phyloP scores from a whole-genome alignment of 306 rosid genomes.

The Carpinus viminea region DNA sequence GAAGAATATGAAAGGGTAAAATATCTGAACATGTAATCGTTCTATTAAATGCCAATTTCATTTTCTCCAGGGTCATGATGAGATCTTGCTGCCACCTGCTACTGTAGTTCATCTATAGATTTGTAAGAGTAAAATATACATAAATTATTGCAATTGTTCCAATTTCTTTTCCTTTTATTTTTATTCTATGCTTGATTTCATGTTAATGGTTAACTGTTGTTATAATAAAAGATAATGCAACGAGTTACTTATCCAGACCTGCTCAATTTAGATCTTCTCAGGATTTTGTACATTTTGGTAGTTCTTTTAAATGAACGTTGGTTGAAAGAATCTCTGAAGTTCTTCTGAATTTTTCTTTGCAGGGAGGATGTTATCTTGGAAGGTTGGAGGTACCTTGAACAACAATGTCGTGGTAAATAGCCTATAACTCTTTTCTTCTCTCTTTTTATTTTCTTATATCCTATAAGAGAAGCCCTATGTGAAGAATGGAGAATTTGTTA shows the following conservation, averaged over 20 bases:
- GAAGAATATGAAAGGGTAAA: slow-evolving; percentile 93
- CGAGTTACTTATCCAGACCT: neutral
- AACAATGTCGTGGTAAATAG: slow-evolving; percentile 62
- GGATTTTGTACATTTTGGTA: neutral
- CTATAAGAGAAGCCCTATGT: neutral
- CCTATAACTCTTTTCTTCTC: neutral
- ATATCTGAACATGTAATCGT: neutral
- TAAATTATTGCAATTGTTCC: neutral
- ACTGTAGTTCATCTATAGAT: neutral
- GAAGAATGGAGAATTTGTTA: neutral
- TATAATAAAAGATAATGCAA: neutral
- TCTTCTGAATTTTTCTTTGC: slow-evolving; percentile 9
- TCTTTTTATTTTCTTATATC: too few species aligned
- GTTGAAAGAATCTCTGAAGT: neutral
- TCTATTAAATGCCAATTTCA: neutral
- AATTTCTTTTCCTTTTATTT: neutral
- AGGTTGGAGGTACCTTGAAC: slow-evolving; percentile 56
- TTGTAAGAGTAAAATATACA: neutral
- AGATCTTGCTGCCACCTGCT: neutral
- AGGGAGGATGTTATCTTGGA: slow-evolving; percentile 83
- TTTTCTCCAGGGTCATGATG: neutral
- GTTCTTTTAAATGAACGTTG: neutral
- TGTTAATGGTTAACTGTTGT: neutral
- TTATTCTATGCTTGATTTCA: neutral
- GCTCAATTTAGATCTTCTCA: neutral